These are phyloP conservation scores for Mucor mucedo DNA, from an alignment of 371 early-diverging fungal species.

Conservation along the genomic window DNA sequence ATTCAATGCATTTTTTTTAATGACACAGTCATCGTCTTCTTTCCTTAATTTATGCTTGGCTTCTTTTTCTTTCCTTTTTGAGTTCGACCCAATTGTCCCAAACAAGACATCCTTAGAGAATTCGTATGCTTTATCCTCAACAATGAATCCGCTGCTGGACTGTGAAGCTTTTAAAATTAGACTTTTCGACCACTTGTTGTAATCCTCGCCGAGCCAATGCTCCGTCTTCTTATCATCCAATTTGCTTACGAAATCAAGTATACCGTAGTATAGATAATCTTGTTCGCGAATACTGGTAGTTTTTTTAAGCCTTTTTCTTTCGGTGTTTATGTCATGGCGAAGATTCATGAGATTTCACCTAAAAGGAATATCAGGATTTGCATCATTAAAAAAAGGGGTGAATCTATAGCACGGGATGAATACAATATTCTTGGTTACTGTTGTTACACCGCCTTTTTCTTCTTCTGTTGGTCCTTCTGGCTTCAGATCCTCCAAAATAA, in stretches of 20 bases:
- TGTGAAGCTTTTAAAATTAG: neutral
- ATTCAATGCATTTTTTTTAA: no score
- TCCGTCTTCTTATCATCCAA: neutral
- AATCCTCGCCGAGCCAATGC: neutral
- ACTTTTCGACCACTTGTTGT: neutral
- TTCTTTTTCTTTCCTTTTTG: constrained; percentile 4
- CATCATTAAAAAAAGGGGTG: no score
- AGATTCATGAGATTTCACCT: neutral
- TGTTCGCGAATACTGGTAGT: neutral
- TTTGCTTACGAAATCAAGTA: neutral
- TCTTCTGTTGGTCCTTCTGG: no score
- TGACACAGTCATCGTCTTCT: no score
- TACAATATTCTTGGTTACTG: no score
- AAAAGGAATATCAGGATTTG: neutral
- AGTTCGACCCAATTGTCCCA: constrained; percentile 5
- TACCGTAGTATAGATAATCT: neutral
- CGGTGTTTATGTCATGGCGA: neutral
- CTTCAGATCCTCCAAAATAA: no score
- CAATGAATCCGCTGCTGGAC: neutral
- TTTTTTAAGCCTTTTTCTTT: neutral
- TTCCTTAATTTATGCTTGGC: constrained; percentile 8
- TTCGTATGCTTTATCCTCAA: constrained; percentile 3
- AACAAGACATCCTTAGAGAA: neutral
- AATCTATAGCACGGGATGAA: no score
- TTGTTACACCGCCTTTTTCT: no score